Percentiles rank a stretch among this genome's conserved stretches.
phyloP scores from a whole-genome alignment of 2,329 filamentous ascomycete genomes.

The Aspergillus melleus region DNA sequence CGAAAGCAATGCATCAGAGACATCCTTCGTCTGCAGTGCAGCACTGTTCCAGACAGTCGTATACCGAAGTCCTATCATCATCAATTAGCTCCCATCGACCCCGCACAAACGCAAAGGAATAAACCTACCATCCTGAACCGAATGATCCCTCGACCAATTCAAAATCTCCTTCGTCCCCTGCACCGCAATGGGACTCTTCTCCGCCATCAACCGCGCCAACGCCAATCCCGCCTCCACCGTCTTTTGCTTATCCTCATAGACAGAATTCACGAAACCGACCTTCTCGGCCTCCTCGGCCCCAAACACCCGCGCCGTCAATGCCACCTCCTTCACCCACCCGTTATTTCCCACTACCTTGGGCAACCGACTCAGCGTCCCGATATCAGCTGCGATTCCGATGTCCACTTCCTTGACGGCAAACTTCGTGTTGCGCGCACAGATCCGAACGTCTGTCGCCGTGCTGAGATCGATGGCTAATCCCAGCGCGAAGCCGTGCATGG shows the following conservation, averaged over 20 bases:
- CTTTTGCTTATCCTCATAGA: constrained; percentile 55
- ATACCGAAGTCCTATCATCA: constrained; percentile 67
- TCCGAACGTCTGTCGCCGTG: constrained; percentile 44
- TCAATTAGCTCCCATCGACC: neutral
- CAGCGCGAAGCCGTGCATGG: constrained; percentile 75
- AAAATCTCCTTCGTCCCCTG: constrained; percentile 84
- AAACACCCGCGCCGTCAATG: constrained; percentile 45
- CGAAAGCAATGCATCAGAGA: constrained; percentile 71
- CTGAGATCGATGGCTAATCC: constrained; percentile 72
- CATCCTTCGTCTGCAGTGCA: constrained; percentile 77
- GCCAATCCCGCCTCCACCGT: constrained; percentile 64
- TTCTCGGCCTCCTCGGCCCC: constrained; percentile 45
- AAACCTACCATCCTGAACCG: constrained; percentile 69
- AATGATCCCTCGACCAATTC: constrained; percentile 77
- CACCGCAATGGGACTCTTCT: constrained; percentile 84
- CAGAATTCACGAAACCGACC: constrained; percentile 46
- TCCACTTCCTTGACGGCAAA: constrained; percentile 52
- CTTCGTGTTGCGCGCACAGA: constrained; percentile 36
- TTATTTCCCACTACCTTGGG: constrained; percentile 48
- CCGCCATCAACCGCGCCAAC: constrained; percentile 65
- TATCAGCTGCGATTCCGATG: constrained; percentile 51
- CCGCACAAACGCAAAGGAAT: neutral
- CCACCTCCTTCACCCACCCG: constrained; percentile 52
- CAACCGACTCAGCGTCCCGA: constrained; percentile 48
- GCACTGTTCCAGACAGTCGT: constrained; percentile 85